Base-by-base conservation (phyloP, 441 rosid genomes). In the Metrosideros polymorpha region DNA sequence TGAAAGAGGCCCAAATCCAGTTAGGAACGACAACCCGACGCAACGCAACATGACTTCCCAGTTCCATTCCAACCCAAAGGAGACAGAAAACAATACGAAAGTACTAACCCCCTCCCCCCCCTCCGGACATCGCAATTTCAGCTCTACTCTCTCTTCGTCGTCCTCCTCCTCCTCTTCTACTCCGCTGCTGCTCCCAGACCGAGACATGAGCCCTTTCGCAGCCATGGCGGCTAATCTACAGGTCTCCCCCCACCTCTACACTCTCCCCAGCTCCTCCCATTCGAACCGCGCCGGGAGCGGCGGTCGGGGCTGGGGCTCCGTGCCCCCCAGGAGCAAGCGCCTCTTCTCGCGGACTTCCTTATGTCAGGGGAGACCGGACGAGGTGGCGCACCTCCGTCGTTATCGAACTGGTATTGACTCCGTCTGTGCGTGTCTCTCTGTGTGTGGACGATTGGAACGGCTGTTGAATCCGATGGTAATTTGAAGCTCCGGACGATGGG, bases 151-250 rank as follows among this genome's bases (percentile, higher is more conserved):
- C 9, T 71, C 79, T 71, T 10, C n/a, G 10, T 12, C 63, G 6
- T 25, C 12, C 29, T 83, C 55, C 84, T 53, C 61, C 51, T 83
- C 71, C 22, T 32, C 32, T 83, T 53, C 61, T 29, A 14, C 75
- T 5, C 30, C 15, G 50, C 49, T 54, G n/a, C 82, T 50, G 24
- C 75, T 54, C 24, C 27, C 32, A 7, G 45, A 32, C 84, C 49
- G 42, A 85, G 87, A 50, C 32, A 85, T 85, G 87, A 85, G 84
- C 87, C 87, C 87, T 45, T 76, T 85, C 52, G 71, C 84, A 29
- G 75, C 84, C 84, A 85, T 85, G 87, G 87, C 84, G 53, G 84
- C 87, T 43, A 76, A 56, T 83, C 43, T 85, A 63, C 87, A 54
- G 75, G 63, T 61, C 51, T 85, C 84, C 75, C 87, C 87, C 22